phyloP scores from a whole-genome alignment of 73 alveolate species.

The Effrenium voratum region DNA sequence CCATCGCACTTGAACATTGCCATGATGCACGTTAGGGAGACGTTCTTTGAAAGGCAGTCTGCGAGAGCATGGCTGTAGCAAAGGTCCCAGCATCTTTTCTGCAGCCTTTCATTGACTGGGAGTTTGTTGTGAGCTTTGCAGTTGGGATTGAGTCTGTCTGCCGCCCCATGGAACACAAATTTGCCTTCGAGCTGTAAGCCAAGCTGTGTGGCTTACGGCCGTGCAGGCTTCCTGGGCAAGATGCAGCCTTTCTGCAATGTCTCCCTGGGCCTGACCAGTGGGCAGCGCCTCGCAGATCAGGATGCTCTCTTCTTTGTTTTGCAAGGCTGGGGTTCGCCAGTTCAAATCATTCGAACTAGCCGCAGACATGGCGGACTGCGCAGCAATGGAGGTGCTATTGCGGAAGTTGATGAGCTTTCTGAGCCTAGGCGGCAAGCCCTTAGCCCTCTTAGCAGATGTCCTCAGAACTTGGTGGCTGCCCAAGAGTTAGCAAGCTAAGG shows the following conservation, averaged over 20 bases:
- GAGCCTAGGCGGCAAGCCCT: not conserved
- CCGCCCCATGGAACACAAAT: not conserved
- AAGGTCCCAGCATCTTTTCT: too few relatives aligned
- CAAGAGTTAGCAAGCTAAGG: not conserved
- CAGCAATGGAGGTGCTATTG: conserved; percentile 20
- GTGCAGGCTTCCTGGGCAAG: conserved; percentile 30
- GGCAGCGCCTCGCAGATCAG: conserved; percentile 52
- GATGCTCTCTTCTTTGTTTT: conserved; percentile 45
- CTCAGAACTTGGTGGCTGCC: not conserved
- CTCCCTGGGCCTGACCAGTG: conserved; percentile 43
- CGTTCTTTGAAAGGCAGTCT: too few relatives aligned
- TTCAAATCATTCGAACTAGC: not conserved
- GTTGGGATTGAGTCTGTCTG: too few relatives aligned
- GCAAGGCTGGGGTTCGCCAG: conserved; percentile 22
- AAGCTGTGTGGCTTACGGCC: not conserved
- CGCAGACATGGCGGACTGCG: not conserved
- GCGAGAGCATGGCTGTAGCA: too few relatives aligned
- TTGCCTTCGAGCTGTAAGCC: not conserved
- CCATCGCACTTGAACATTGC: too few relatives aligned
- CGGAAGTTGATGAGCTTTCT: conserved; percentile 23
- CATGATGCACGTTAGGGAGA: too few relatives aligned
- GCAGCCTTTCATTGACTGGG: too few relatives aligned
- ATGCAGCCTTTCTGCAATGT: conserved; percentile 42
- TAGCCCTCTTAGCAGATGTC: not conserved
- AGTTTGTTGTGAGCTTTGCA: too few relatives aligned